Evolutionary conservation across 352 stramenopile genomes (phyloP).

Genomic region (Peronosclerospora sorghi): DNA sequence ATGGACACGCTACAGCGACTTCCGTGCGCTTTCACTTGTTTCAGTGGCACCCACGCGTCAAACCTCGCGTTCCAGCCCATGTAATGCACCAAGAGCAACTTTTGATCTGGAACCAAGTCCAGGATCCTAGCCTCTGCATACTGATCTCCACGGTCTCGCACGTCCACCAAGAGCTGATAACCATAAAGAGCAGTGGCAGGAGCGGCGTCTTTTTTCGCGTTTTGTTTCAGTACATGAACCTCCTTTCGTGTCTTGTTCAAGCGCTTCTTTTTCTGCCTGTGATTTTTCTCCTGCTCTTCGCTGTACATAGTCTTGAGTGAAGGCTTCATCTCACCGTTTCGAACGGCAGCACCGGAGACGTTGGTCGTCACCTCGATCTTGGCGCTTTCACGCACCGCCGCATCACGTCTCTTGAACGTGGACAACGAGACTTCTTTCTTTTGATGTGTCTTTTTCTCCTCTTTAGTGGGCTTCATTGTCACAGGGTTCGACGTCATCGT

Average conservation of each 20-base stretch:
- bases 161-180: constrained; percentile 44
- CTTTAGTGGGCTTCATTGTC: neutral
- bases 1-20: constrained; percentile 18
- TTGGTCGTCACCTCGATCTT: constrained; percentile 12
- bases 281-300: constrained; percentile 10
- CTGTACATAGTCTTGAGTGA: constrained; percentile 10
- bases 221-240: neutral
- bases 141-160: constrained; percentile 35
- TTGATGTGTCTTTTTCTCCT: constrained; percentile 3
- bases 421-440: constrained; percentile 5
- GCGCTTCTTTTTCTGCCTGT: constrained; percentile 7
- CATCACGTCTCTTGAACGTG: constrained; percentile 16
- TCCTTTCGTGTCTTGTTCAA: constrained; percentile 27
- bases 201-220: neutral
- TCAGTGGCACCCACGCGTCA: constrained; percentile 41
- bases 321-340: neutral
- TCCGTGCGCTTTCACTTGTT: constrained; percentile 39
- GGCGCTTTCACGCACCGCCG: constrained; percentile 7
- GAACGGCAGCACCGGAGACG: neutral
- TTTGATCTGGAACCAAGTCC: constrained; percentile 23
- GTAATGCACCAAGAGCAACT: constrained; percentile 52
- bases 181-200: constrained; percentile 14
- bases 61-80: constrained; percentile 70
- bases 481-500: constrained; percentile 24
- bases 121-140: constrained; percentile 59